Evolutionary conservation across 2,329 filamentous ascomycete genomes (phyloP), one percentile per base, ranked within the genome.

Genomic region (Arachnopeziza araneosa): DNA sequence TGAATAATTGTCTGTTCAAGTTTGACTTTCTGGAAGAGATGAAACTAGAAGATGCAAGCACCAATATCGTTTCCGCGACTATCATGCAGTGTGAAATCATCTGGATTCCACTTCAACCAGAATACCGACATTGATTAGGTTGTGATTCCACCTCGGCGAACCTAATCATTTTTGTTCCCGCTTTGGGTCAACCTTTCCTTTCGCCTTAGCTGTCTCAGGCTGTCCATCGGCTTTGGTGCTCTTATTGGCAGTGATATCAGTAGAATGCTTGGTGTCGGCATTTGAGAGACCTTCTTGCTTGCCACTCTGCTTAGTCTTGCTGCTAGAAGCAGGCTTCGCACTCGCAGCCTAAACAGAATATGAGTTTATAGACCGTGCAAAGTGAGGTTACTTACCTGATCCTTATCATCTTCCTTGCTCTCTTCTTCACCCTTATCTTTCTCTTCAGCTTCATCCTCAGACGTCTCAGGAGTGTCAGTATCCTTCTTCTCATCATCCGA

Each of bases 211-310:
- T 12, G 80, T 78, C 54, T 85, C 82, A 30, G 78, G 78, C 55
- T 75, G 72, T 30, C 81, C 83, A 72, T 86, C 82, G n/a, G 75
- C 73, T 75, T 85, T 86, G 69, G 78, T 79, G 69, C 78, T 82
- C 75, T 80, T 80, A 44, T 75, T 75, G 6, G 75, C 67, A 61
- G 75, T 73, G 62, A 76, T 74, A 56, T 77, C 69, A 24, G 73
- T 75, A 26, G 78, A 77, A 71, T 84, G 79, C 58, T 77, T 74
- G 6, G 81, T 83, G 55, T 81, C 76, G 19, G 75, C 75, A 66
- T 80, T 84, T 57, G 75, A 76, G 19, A 83, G 30, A 23, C 80
- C 81, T 68, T 79, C 74, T 71, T 85, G 80, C 72, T 84, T 83
- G 51, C 74, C 75, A 36, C 77, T 78, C 30, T 74, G 79, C 44